phyloP scores from a whole-genome alignment of 2,329 filamentous ascomycete species.

The Pseudofabraea citricarpa region DNA sequence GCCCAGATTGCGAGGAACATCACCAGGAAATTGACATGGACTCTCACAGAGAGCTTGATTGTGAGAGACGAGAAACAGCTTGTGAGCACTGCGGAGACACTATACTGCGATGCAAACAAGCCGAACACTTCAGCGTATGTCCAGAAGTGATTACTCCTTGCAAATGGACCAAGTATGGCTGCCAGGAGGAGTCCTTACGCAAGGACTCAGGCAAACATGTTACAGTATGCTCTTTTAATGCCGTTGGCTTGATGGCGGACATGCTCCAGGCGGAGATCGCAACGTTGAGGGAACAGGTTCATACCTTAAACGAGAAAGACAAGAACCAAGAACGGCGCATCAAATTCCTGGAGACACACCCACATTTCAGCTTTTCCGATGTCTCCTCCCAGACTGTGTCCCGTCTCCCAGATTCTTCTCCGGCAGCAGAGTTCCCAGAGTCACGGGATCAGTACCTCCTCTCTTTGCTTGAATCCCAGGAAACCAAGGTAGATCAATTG shows the following conservation, averaged over 20 bases:
- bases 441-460: slow-evolving; percentile 40
- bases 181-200: slow-evolving; percentile 35
- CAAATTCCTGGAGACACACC: slow-evolving; percentile 35
- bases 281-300: slow-evolving; percentile 37
- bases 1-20: slow-evolving; percentile 46
- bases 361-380: slow-evolving; percentile 17
- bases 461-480: slow-evolving; percentile 44
- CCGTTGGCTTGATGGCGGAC: slow-evolving; percentile 44
- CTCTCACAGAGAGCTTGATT: slow-evolving; percentile 42
- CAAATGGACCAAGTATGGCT: slow-evolving; percentile 45
- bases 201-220: slow-evolving; percentile 41
- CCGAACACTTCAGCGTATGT: slow-evolving; percentile 38
- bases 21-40: slow-evolving; percentile 42
- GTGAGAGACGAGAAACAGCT: slow-evolving; percentile 29
- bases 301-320: slow-evolving; percentile 35
- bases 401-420: slow-evolving; percentile 22
- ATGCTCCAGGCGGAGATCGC: slow-evolving; percentile 40
- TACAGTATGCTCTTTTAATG: slow-evolving; percentile 45
- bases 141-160: slow-evolving; percentile 36
- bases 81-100: slow-evolving; percentile 23
- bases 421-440: slow-evolving; percentile 20
- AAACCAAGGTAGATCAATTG: slow-evolving; percentile 51
- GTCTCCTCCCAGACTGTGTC: slow-evolving; percentile 19
- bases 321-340: slow-evolving; percentile 36
- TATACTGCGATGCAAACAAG: slow-evolving; percentile 20